Evolutionary conservation across 1,284 basidiomycete species (phyloP).

Genomic region (Rhizoctonia solani): DNA sequence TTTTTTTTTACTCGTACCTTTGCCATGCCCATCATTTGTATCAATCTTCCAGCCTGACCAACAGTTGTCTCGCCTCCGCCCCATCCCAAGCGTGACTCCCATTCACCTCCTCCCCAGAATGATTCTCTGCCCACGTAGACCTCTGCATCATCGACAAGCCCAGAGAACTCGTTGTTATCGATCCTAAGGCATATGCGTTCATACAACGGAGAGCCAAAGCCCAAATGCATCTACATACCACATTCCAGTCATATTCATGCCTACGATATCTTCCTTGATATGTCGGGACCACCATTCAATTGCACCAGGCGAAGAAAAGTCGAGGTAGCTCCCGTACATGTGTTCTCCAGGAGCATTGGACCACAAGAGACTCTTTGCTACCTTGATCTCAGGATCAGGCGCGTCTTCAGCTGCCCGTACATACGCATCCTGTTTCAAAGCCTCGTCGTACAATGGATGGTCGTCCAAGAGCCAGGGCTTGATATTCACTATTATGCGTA

Average conservation of each 20-base stretch:
- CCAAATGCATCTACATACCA: not conserved
- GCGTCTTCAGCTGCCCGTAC: not conserved
- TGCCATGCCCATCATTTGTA: slow-evolving; percentile 33
- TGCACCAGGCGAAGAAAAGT: slow-evolving; percentile 22
- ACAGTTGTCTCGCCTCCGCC: slow-evolving; percentile 24
- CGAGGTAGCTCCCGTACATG: slow-evolving; percentile 32
- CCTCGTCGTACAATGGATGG: slow-evolving; percentile 29
- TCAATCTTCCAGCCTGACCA: slow-evolving; percentile 18
- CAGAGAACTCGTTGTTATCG: slow-evolving; percentile 32
- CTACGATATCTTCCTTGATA: slow-evolving; percentile 23
- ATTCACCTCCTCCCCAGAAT: slow-evolving; percentile 21
- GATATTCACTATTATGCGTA: slow-evolving; percentile 30
- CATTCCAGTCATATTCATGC: slow-evolving; percentile 30
- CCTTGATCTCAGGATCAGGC: not conserved
- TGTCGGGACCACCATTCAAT: slow-evolving; percentile 31
- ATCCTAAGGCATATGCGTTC: slow-evolving; percentile 6
- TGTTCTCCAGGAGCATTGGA: slow-evolving; percentile 16
- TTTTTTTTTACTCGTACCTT: not conserved
- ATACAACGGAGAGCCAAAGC: not conserved
- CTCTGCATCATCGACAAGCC: slow-evolving; percentile 24
- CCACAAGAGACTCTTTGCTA: slow-evolving; percentile 28
- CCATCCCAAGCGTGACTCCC: slow-evolving; percentile 25
- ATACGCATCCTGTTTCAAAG: not conserved
- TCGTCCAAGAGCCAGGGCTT: slow-evolving; percentile 30
- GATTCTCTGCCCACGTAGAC: slow-evolving; percentile 19